Evolutionary conservation across 352 stramenopile genomes (phyloP).

Genomic region (Globisporangium abappressorium): DNA sequence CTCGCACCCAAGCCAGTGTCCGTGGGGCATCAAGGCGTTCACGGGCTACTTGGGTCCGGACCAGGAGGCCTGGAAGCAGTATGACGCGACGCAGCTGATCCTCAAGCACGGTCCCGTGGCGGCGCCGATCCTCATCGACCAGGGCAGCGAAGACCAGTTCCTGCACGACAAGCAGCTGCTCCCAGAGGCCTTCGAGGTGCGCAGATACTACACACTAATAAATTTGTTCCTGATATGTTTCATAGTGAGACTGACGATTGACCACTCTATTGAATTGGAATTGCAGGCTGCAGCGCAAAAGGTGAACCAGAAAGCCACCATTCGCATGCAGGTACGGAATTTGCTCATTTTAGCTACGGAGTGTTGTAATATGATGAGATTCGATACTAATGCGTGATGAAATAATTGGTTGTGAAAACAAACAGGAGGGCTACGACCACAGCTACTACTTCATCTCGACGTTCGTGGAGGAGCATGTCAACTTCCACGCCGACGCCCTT

Average conservation of each 20-base stretch:
- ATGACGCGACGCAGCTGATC: slow-evolving; percentile 92
- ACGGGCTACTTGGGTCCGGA: slow-evolving; percentile 94
- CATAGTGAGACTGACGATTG: neutral
- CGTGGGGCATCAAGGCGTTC: slow-evolving; percentile 99
- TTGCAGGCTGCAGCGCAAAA: slow-evolving; percentile 62
- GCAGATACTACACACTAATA: neutral
- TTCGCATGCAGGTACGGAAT: slow-evolving; percentile 61
- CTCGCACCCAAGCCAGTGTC: slow-evolving; percentile 93
- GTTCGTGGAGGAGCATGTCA: slow-evolving; percentile 95
- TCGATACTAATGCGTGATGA: neutral
- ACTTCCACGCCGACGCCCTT: slow-evolving; percentile 90
- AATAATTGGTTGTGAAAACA: neutral
- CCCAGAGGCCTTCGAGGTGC: slow-evolving; percentile 83
- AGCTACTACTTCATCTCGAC: slow-evolving; percentile 97
- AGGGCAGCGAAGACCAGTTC: slow-evolving; percentile 89
- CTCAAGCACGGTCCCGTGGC: slow-evolving; percentile 55
- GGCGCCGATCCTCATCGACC: slow-evolving; percentile 87
- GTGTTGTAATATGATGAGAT: neutral
- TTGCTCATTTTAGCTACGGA: neutral
- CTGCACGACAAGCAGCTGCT: slow-evolving; percentile 89
- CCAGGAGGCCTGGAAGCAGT: slow-evolving; percentile 81
- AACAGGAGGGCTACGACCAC: slow-evolving; percentile 94
- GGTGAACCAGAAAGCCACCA: slow-evolving; percentile 76
- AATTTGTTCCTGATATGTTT: neutral
- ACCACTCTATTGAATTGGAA: neutral